phyloP scores from a whole-genome alignment of 192 early-diverging fungal genomes.

The Coemansia sp. region DNA sequence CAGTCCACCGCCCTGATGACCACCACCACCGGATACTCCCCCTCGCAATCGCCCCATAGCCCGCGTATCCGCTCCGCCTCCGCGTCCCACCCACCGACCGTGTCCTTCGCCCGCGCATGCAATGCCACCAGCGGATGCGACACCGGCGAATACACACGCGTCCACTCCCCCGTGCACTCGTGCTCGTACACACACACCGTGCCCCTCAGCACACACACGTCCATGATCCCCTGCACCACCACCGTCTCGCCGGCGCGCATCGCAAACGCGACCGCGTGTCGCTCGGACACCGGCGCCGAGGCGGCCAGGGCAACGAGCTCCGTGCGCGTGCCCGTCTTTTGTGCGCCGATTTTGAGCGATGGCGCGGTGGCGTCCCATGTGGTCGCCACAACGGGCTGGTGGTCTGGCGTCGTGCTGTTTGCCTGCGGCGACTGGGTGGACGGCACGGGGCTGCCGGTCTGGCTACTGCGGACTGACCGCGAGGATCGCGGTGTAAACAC shows the following conservation, averaged over 20 bases:
- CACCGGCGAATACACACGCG: slow-evolving; percentile 48
- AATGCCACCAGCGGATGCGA: slow-evolving; percentile 40
- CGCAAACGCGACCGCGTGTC: slow-evolving; percentile 23
- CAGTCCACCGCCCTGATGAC: slow-evolving; percentile 33
- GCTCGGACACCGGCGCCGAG: not conserved
- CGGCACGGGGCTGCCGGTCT: slow-evolving; percentile 2
- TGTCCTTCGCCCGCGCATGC: not conserved
- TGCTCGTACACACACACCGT: slow-evolving; percentile 30
- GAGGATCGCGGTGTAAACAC: slow-evolving; percentile 21
- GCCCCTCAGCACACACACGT: slow-evolving; percentile 37
- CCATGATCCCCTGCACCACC: slow-evolving; percentile 41
- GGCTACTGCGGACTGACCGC: not conserved
- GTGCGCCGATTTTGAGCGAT: not conserved
- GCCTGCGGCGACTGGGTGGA: slow-evolving; percentile 1
- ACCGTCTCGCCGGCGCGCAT: slow-evolving; percentile 16
- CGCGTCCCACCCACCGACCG: not conserved
- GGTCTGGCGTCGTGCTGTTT: not conserved
- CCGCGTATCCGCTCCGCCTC: slow-evolving; percentile 11
- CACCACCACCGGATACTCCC: slow-evolving; percentile 4
- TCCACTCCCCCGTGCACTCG: slow-evolving; percentile 13
- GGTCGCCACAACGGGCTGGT: slow-evolving; percentile 6
- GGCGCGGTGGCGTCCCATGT: slow-evolving; percentile 10
- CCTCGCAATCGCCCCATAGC: slow-evolving; percentile 13
- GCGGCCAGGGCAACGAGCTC: not conserved
- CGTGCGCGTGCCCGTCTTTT: no score